Conservation (phyloP, 345 rosid species). For the Sonneratia alba region DNA sequence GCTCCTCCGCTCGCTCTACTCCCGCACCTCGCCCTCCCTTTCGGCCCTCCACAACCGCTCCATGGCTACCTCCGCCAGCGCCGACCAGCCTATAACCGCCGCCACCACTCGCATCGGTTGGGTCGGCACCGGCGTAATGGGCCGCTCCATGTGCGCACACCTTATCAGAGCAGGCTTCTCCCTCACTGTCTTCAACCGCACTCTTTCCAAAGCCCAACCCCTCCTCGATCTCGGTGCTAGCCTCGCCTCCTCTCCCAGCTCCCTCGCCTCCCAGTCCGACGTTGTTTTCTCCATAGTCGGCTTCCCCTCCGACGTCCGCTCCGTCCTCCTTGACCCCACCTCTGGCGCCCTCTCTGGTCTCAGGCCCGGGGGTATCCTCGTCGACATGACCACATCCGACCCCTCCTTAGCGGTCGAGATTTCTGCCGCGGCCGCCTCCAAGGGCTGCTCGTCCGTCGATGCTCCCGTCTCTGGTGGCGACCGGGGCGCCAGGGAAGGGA, state of each 20-base stretch:
- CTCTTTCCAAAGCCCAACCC: slow-evolving; percentile 67
- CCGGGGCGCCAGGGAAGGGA: slow-evolving; percentile 58
- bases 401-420: slow-evolving; percentile 83
- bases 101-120: slow-evolving; percentile 78
- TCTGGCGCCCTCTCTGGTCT: slow-evolving; percentile 73
- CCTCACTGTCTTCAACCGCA: slow-evolving; percentile 78
- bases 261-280: slow-evolving; percentile 64
- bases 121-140: slow-evolving; percentile 96
- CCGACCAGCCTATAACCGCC: slow-evolving; percentile 29
- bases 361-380: slow-evolving; percentile 60
- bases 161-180: slow-evolving; percentile 68
- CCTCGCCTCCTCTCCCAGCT: slow-evolving; percentile 51
- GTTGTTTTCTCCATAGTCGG: slow-evolving; percentile 94
- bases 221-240: slow-evolving; percentile 67
- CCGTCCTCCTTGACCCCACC: slow-evolving; percentile 61
- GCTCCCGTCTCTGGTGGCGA: slow-evolving; percentile 81
- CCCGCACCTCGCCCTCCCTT: no score
- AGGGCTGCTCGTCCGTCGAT: slow-evolving; percentile 54
- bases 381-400: slow-evolving; percentile 95
- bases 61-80: slow-evolving; percentile 45
- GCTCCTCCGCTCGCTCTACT: no score
- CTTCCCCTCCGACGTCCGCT: slow-evolving; percentile 78
- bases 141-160: slow-evolving; percentile 72
- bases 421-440: slow-evolving; percentile 39
- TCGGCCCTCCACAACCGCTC: neutral